Evolutionary conservation across 768 basidiomycete genomes (phyloP), one percentile per base, ranked within the genome.

Genomic region (Pisolithus microcarpus): DNA sequence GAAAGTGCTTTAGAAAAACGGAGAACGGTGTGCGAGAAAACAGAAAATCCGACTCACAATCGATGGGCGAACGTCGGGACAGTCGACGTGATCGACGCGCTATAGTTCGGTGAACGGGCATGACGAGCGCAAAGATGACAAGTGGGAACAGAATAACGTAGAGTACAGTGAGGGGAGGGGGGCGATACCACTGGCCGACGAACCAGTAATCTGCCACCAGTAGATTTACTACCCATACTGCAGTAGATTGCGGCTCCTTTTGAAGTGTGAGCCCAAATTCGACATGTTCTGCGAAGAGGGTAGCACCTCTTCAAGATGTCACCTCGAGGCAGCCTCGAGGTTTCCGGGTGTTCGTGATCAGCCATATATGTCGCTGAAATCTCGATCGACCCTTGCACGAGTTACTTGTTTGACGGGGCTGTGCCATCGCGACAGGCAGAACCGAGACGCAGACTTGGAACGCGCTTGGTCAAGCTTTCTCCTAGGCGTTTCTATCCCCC

Each of bases 21-120:
- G 58, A 61, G 59, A 62, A 56, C 52, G 53, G 57, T 24, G 23
- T 24, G 23, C 43, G 56, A 51, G 40, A 52, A 49, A 51, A 57
- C 56, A 62, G 45, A 51, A 43, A 51, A 48, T 11, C 46, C n/a
- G 11, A 46, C 63, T 44, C 66, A 60, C 69, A 64, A 38, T 71
- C 52, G 54, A 60, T 56, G 19, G 73, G 72, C 9, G 65, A 64
- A 59, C 68, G 72, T 50, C 62, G 68, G 11, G 75, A 75, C 16
- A 76, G 61, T 43, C 76, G 65, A 38, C 75, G 72, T 23, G 77
- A 79, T 52, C 66, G 72, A 46, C 75, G 72, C 40, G 61, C 21
- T 23, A 4, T 46, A 50, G 65, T 64, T 31, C 64, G 68, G 49
- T 60, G 52, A 43, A 62, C 64, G 16, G 66, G 53, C 72, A 74